A percentile compares a stretch with the other conserved stretches of the same genome.
These are phyloP conservation scores for Ascomycota sp. DNA, from an alignment of 2,329 filamentous ascomycete genomes.

Conservation along the genomic window DNA sequence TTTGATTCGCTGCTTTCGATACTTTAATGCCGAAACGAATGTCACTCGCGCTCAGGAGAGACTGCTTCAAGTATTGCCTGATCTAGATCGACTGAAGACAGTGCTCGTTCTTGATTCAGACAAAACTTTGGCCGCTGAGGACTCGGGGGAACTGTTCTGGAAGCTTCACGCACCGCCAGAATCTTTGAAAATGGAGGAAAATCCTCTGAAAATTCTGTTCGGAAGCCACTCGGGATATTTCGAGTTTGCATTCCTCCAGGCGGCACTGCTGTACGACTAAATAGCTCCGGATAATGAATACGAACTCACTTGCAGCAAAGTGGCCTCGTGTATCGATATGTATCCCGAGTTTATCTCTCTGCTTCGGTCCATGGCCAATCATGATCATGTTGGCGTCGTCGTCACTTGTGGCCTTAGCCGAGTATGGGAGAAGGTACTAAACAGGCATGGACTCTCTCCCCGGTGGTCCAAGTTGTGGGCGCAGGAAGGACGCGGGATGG, in stretches of 20 bases:
- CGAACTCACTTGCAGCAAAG: slow-evolving; percentile 20
- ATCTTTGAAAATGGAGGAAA: neutral
- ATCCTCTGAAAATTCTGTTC: slow-evolving; percentile 24
- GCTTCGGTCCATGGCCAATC: slow-evolving; percentile 11
- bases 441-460: slow-evolving; percentile 17
- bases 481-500: slow-evolving; percentile 24
- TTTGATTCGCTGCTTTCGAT: slow-evolving; percentile 3
- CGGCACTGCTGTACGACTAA: slow-evolving; percentile 30
- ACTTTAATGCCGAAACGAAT: slow-evolving; percentile 15
- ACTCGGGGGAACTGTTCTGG: slow-evolving; percentile 33
- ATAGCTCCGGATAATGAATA: slow-evolving; percentile 14
- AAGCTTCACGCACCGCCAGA: slow-evolving; percentile 3
- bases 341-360: slow-evolving; percentile 26
- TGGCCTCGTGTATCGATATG: slow-evolving; percentile 20
- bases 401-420: slow-evolving; percentile 32
- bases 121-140: slow-evolving; percentile 28
- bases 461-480: slow-evolving; percentile 28
- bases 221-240: slow-evolving; percentile 24
- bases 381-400: slow-evolving; percentile 21
- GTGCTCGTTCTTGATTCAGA: slow-evolving; percentile 38
- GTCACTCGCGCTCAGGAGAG: slow-evolving; percentile 6
- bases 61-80: slow-evolving; percentile 14
- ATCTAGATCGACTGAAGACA: slow-evolving; percentile 13
- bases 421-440: slow-evolving; percentile 35
- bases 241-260: slow-evolving; percentile 33